Base-by-base conservation (phyloP, 805 yeast species). In the Grigorovia jiainica region DNA sequence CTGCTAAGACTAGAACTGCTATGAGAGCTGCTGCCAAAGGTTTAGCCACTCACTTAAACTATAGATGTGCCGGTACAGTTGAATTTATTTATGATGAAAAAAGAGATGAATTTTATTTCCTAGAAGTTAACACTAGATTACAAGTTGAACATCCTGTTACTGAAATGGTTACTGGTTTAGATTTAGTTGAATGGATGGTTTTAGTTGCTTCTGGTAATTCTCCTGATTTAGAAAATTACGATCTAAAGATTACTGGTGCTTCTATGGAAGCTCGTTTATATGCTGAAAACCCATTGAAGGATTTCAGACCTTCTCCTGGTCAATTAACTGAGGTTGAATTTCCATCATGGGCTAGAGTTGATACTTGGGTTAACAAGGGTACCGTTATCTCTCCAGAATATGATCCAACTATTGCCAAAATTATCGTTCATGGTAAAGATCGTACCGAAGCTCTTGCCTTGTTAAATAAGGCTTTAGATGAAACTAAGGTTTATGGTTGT, bases 121-220 rank as follows among this genome's bases (percentile, higher is more conserved):
- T 90, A 57, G 98, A 90, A 63, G 97, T 90, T 50, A 90, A 90
- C 61, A 95, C 98, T 10, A 79, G 98, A 60, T 74, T 90, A 53
- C 98, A 90, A 65, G 98, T 90, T 38, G 98, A 90, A 68, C 98
- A 90, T 63, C 97, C 97, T 33, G 82, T 92, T 54, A 90, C 98
- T 23, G 98, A 90, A 66, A 71, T 79, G 78, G 95, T 86, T 33
- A 90, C 97, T 16, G 97, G 97, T 3, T 67, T 89, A 41, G 98
- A 90, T 65, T 70, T 90, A 48, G 97, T 90, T 17, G 97, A 92
- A 64, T 87, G 96, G 96, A 92, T 92, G 98, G 68, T 90, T 48
- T 68, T 72, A 52, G 83, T 90, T 59, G 97, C 97, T 27, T 95
- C 95, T 30, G 89, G 86, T 57, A 73, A 73, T 50, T 80, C 97